Evolutionary conservation across 441 rosid species (phyloP), one percentile per base, ranked within the genome.

Genomic region (Euphorbia corollata): DNA sequence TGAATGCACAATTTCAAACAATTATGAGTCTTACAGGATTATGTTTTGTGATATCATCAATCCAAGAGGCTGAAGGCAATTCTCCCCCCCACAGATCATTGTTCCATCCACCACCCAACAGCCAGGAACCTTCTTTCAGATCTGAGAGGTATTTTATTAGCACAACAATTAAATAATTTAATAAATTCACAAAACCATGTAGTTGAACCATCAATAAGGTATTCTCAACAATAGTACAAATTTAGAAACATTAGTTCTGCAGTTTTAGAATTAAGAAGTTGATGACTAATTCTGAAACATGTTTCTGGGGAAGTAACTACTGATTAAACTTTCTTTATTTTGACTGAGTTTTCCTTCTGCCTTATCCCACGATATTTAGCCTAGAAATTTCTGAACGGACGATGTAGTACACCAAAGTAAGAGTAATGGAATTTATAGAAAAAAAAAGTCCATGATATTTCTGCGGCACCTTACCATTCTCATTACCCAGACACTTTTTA

Each of bases 41-140:
- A 41, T 70, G 36, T 63, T 87, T 74, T 3, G 96, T 85, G 74
- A 88, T 63, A 69, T 87, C 88, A 74, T 92, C 91, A 61, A 92
- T 73, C 97, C 97, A 92, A 11, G 94, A 84, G 24, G 87, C 88
- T 59, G 73, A 65, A 8, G 98, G 97, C 60, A 83, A 70, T 73
- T 90, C 96, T 67, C 98, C 98, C 72, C 96, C 98, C 98, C 97
- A 92, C 24, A 85, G 78, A 75, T 86, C 92, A 81, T 92, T 88
- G 84, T 90, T 92, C 98, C 98, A 92, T 70, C 97, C 92, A 62
- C 94, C 91, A 71, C 98, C 96, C 67, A 90, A 68, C 64, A 92
- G 68, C 97, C 98, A 92, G 45, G 86, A 80, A 59, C 89, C 94
- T 74, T 78, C 76, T 74, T 80, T 77, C 36, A 81, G 76, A 65